Evolutionary conservation across 2,329 filamentous ascomycete genomes (phyloP).

Genomic region (Septoria linicola): DNA sequence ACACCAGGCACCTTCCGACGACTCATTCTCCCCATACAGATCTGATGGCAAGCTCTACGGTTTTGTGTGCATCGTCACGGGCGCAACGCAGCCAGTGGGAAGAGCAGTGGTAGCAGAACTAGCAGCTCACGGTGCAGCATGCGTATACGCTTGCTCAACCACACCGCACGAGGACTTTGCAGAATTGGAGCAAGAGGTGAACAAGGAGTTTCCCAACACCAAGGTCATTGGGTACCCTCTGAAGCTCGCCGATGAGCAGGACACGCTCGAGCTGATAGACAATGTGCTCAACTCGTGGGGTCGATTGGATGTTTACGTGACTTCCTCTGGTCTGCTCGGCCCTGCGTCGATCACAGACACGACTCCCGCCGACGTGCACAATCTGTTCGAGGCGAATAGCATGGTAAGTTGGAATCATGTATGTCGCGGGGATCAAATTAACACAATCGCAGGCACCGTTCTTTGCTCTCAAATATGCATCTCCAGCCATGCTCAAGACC

Average conservation of each 20-base stretch:
- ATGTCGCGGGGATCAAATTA: no score
- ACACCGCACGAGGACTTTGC: constrained; percentile 44
- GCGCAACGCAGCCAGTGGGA: constrained; percentile 60
- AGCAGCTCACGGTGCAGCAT: constrained; percentile 63
- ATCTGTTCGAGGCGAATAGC: constrained; percentile 60
- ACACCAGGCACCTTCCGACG: constrained; percentile 23
- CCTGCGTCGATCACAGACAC: constrained; percentile 58
- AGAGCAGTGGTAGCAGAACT: constrained; percentile 60
- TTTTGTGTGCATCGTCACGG: constrained; percentile 64
- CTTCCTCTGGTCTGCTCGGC: constrained; percentile 57
- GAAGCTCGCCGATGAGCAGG: constrained; percentile 58
- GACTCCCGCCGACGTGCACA: constrained; percentile 55
- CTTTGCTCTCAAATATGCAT: constrained; percentile 64
- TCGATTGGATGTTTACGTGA: constrained; percentile 62
- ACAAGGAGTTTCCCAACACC: constrained; percentile 53
- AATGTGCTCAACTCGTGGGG: constrained; percentile 62
- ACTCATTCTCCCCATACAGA: constrained; percentile 59
- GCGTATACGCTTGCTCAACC: constrained; percentile 60
- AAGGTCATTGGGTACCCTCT: constrained; percentile 63
- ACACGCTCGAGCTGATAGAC: constrained; percentile 61
- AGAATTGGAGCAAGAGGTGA: constrained; percentile 45
- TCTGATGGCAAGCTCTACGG: constrained; percentile 62
- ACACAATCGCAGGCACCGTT: constrained; percentile 51
- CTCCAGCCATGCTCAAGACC: constrained; percentile 62
- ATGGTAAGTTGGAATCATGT: constrained; percentile 36